Base-by-base conservation (phyloP, 148 eudicot genomes). In the Dysphania ambrosioides region DNA sequence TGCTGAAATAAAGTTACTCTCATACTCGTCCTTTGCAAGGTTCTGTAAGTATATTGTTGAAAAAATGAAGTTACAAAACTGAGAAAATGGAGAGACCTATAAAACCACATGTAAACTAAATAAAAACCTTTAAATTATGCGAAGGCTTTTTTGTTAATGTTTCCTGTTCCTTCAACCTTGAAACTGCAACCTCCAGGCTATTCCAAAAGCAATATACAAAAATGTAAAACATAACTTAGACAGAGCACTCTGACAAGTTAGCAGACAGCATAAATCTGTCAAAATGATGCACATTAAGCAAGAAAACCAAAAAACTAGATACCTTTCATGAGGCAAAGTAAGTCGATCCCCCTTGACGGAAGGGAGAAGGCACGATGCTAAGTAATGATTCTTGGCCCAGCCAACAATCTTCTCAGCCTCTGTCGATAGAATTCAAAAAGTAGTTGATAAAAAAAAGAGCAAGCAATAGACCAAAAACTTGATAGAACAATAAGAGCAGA, bases 21-120 rank as follows among this genome's bases (percentile, higher is more conserved):
- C 99, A 26, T 92, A 95, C 87, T 90, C 97, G 74, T 95, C 99
- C 87, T 95, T 95, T 1, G 99, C 99, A 77, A 95, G 96, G 81
- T 81, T 89, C 99, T 95, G 92, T 80, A 68, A 75, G 36, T n/a
- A 66, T 18, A 53, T 11, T 64, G 61, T 74, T 69, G 56, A 56
- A 18, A 58, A 65, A 27, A 72, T 60, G 57, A 66, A 76, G 66
- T 36, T 56, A 66, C 62, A 31, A 27, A 13, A n/a, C n/a, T n/a
- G n/a, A n/a, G n/a, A n/a, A n/a, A n/a, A n/a, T n/a, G 19, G 19
- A 27, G 57, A 60, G 38, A 51, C 44, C 47, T 21, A 44, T 29
- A 23, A 66, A 30, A 72, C 51, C 60, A 29, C 31, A 55, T 57
- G 63, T 23, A 57, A 59, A 35, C 30, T 32, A 6, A 38, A 51